Evolutionary conservation across 2,329 filamentous ascomycete species (phyloP).

Genomic region (Kalmusia sp.): DNA sequence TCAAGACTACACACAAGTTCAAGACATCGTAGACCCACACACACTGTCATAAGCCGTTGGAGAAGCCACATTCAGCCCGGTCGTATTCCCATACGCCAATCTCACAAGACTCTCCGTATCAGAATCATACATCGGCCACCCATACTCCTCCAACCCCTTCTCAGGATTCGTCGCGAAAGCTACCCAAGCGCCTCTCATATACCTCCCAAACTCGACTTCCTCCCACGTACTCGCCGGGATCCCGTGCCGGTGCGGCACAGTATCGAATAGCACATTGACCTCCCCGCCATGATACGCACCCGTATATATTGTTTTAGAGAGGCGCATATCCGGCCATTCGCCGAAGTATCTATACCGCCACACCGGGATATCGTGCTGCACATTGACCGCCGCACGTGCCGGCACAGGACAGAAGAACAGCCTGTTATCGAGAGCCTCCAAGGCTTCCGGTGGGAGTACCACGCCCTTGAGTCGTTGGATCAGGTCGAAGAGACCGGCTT

Average conservation of each 20-base stretch:
- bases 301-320: slow-evolving; percentile 37
- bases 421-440: slow-evolving; percentile 29
- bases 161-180: slow-evolving; percentile 44
- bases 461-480: slow-evolving; percentile 27
- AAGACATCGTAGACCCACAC: no score
- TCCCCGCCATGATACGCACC: slow-evolving; percentile 48
- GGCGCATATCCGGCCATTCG: slow-evolving; percentile 43
- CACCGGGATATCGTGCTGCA: slow-evolving; percentile 36
- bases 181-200: slow-evolving; percentile 43
- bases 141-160: slow-evolving; percentile 35
- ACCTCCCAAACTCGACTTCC: slow-evolving; percentile 37
- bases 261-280: slow-evolving; percentile 45
- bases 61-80: not conserved
- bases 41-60: not conserved
- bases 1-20: no score
- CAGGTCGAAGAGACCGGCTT: slow-evolving; percentile 38
- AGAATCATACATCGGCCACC: slow-evolving; percentile 36
- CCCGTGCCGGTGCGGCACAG: slow-evolving; percentile 32
- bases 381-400: slow-evolving; percentile 25
- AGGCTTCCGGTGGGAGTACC: slow-evolving; percentile 16
- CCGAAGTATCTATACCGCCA: slow-evolving; percentile 49
- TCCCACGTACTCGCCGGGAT: slow-evolving; percentile 21
- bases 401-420: slow-evolving; percentile 34
- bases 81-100: not conserved
- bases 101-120: not conserved